phyloP scores from a whole-genome alignment of 345 rosid genomes.

The Syzygium jambos region DNA sequence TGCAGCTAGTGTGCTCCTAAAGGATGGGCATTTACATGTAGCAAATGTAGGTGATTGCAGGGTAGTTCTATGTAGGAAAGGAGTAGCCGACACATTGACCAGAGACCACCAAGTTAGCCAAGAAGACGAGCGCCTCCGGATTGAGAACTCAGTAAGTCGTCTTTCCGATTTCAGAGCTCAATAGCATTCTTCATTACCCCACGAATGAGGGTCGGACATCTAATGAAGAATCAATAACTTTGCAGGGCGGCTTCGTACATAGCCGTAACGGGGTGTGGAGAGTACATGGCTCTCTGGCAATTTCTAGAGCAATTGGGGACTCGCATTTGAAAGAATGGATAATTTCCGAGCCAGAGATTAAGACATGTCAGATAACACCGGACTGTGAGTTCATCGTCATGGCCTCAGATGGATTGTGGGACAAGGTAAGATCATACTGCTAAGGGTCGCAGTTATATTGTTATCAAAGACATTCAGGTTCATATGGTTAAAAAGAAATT shows the following conservation, averaged over 20 bases:
- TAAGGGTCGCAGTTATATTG: background rate
- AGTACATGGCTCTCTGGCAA: conserved; percentile 43
- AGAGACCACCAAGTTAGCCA: conserved; percentile 26
- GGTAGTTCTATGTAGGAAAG: conserved; percentile 36
- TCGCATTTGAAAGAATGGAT: conserved; percentile 38
- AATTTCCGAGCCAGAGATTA: conserved; percentile 45
- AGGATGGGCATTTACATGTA: conserved; percentile 24
- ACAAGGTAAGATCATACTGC: conserved; percentile 22
- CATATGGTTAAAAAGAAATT: background rate
- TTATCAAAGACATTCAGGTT: background rate
- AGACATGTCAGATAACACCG: conserved; percentile 11
- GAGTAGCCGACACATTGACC: conserved; percentile 28
- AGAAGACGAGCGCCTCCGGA: conserved; percentile 37
- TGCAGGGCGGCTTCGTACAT: conserved; percentile 50
- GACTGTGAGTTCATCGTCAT: conserved; percentile 37
- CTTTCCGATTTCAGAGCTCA: background rate
- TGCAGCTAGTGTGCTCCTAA: conserved; percentile 28
- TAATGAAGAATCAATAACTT: background rate
- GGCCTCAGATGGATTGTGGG: conserved; percentile 63
- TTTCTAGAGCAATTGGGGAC: conserved; percentile 56
- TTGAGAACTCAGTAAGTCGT: conserved; percentile 27
- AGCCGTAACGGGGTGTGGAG: conserved; percentile 35
- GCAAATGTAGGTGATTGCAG: conserved; percentile 49
- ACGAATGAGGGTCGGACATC: background rate
- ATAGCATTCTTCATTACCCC: background rate